Evolutionary conservation across 768 basidiomycete genomes (phyloP).

Genomic region (Lentinula edodes): DNA sequence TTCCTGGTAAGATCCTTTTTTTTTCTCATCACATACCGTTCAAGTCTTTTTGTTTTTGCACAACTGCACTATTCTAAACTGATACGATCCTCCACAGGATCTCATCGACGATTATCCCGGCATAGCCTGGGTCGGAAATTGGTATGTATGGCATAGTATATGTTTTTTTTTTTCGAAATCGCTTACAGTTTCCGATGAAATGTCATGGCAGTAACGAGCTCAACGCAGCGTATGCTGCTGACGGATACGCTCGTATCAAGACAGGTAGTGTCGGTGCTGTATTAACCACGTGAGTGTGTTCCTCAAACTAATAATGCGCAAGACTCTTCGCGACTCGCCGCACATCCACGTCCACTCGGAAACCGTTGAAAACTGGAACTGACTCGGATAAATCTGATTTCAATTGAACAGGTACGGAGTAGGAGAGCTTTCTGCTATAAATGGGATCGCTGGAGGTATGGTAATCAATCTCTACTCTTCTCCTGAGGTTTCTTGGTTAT

Average conservation of each 20-base stretch:
- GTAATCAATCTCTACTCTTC: too few species aligned
- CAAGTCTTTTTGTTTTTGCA: background rate
- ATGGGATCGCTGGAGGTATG: constrained; percentile 71
- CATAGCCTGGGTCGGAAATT: constrained; percentile 86
- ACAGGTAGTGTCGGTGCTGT: constrained; percentile 66
- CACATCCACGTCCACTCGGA: too few species aligned
- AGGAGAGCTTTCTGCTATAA: constrained; percentile 83
- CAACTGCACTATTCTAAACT: background rate
- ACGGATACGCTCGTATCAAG: constrained; percentile 89
- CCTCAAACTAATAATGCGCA: too few species aligned
- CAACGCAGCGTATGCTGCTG: constrained; percentile 86
- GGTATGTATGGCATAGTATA: constrained; percentile 16
- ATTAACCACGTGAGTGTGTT: constrained; percentile 57
- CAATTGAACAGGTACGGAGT: constrained; percentile 57
- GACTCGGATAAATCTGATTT: too few species aligned
- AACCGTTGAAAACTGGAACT: too few species aligned
- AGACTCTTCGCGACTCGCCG: too few species aligned
- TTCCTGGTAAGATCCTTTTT: constrained; percentile 45
- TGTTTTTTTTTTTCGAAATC: too few species aligned
- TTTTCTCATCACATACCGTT: background rate
- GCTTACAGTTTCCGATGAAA: too few species aligned
- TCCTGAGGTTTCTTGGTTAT: too few species aligned
- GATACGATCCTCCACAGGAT: constrained; percentile 42
- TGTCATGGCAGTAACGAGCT: constrained; percentile 43
- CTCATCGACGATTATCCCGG: constrained; percentile 71